Percentiles rank a stretch among this genome's conserved stretches.
Conservation (phyloP, 78 protist species). For the Dictyostelium purpureum region DNA sequence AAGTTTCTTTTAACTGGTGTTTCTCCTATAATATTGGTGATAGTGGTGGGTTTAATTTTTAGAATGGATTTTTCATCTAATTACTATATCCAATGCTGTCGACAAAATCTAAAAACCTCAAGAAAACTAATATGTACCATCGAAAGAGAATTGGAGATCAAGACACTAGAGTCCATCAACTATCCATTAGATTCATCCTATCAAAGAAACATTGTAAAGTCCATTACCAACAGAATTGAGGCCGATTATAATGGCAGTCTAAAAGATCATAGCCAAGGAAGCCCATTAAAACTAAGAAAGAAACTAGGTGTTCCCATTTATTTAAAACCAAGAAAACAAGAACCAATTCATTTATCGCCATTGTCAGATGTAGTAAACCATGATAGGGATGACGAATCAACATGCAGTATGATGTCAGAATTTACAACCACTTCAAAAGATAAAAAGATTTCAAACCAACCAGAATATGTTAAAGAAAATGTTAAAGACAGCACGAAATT, state of each 20-base stretch:
- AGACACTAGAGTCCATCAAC: not conserved
- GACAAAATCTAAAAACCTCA: not conserved
- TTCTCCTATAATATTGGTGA: not conserved
- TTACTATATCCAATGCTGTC: not conserved
- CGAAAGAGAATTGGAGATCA: slow-evolving; percentile 1
- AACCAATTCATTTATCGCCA: not conserved
- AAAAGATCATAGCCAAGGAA: no score
- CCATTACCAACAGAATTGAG: not conserved
- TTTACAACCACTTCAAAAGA: not conserved
- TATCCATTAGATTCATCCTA: not conserved
- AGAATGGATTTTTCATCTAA: not conserved
- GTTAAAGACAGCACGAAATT: not conserved
- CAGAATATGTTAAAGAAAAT: not conserved
- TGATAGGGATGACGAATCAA: not conserved
- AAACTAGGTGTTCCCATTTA: not conserved
- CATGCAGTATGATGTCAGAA: not conserved
- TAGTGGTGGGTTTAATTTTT: not conserved
- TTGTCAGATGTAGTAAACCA: not conserved
- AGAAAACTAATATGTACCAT: not conserved
- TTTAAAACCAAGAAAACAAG: not conserved
- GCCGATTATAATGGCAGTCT: no score
- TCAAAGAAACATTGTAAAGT: not conserved
- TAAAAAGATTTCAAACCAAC: not conserved
- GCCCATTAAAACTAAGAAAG: not conserved
- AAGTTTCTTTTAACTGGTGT: not conserved